These are phyloP conservation scores for Daldinia bambusicola DNA, from an alignment of 495 filamentous ascomycete species.

Conservation along the genomic window DNA sequence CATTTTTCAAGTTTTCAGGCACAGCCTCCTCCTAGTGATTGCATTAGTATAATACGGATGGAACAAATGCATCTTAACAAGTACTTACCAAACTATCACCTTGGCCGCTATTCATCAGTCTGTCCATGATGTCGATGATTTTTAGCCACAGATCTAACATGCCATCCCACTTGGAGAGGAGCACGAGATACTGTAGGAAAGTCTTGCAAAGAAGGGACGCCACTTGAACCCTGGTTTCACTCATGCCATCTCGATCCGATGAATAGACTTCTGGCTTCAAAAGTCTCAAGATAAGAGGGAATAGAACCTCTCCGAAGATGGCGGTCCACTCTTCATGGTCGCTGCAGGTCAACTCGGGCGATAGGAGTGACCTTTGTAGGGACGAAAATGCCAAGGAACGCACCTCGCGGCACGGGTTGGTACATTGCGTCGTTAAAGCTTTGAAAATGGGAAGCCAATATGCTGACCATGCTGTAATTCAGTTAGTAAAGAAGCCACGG, in stretches of 20 bases:
- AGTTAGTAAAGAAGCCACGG: slow-evolving; percentile 35
- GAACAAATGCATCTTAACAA: slow-evolving; percentile 16
- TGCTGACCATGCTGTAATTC: slow-evolving; percentile 84
- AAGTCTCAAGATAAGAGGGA: slow-evolving; percentile 88
- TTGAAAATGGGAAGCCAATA: slow-evolving; percentile 98
- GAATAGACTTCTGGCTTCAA: slow-evolving; percentile 97
- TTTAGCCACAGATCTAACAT: slow-evolving; percentile 93
- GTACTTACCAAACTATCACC: slow-evolving; percentile 82
- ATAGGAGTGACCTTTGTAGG: slow-evolving; percentile 86
- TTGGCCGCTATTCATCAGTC: slow-evolving; percentile 96
- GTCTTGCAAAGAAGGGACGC: slow-evolving; percentile 93
- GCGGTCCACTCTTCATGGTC: slow-evolving; percentile 92
- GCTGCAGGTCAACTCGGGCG: slow-evolving; percentile 75
- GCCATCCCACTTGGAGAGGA: slow-evolving; percentile 85
- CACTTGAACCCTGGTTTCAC: slow-evolving; percentile 91
- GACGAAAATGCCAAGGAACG: slow-evolving; percentile 87
- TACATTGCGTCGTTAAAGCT: slow-evolving; percentile 86
- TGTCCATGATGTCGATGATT: slow-evolving; percentile 94
- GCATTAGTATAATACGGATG: slow-evolving; percentile 30
- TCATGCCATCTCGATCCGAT: slow-evolving; percentile 92
- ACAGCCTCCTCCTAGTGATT: slow-evolving; percentile 85
- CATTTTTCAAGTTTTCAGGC: slow-evolving; percentile 95
- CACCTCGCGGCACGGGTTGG: slow-evolving; percentile 95
- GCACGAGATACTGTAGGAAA: slow-evolving; percentile 91
- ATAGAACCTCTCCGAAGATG: slow-evolving; percentile 94